Base-by-base conservation (phyloP, 352 stramenopile species). In the Globisporangium spiculum region DNA sequence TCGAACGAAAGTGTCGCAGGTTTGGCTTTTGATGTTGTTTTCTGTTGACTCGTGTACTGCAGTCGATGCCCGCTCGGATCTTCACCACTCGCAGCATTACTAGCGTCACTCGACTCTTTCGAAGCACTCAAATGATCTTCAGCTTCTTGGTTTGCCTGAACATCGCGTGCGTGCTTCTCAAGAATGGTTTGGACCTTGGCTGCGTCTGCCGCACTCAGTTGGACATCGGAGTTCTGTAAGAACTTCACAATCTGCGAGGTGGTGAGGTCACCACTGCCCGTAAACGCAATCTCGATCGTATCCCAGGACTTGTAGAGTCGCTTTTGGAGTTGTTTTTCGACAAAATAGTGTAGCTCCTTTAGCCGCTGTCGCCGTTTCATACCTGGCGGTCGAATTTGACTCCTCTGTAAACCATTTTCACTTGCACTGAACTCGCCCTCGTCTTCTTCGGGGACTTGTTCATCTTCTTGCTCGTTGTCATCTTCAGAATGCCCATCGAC, bases 211-310 rank as follows among this genome's bases (percentile, higher is more conserved):
- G 74, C 70, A 27, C 81, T 84, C 38, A 92, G 66, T n/a, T 92
- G 79, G 1, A 91, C 78, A 55, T 90, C 83, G 3, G 84, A 92
- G 50, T 81, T 72, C 50, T 90, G 79, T 16, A 92, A 64, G 44
- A 92, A 90, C 50, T 92, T 91, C 44, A 89, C 69, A 60, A 92
- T 89, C 57, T 92, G 84, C 1, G 75, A 63, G 5, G 83, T 65
- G 0, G 77, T 88, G 68, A 92, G 84, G n/a, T 90, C 81, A 0
- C 83, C 83, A 55, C 81, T 89, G 1, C 81, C 81, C 0, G 78
- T 72, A 63, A 92, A 86, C 30, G 84, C 81, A 59, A 89, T 81
- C 67, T 92, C 81, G 61, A 92, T 91, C 3, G 79, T 86, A 50
- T 89, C 84, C 84, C 83, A 91, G 36, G 79, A 88, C 27, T 76